Base-by-base conservation (phyloP, 768 basidiomycete genomes). In the Naganishia antarctica region DNA sequence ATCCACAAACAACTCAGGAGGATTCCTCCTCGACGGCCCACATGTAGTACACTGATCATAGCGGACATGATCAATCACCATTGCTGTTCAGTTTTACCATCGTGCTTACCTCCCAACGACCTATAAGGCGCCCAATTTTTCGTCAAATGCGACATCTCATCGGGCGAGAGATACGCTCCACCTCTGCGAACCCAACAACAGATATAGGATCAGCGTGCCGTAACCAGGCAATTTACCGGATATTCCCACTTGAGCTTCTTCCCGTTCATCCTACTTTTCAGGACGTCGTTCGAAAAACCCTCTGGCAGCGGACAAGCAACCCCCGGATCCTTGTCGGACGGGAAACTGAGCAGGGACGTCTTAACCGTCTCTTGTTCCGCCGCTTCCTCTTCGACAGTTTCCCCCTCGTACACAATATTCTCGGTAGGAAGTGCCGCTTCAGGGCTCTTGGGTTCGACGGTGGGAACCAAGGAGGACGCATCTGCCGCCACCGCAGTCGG, bases 1-100 rank as follows among this genome's bases (percentile, higher is more conserved):
- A 57, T 15, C 34, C 34, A n/a, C 21, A 28, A 11, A 37, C 43
- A 46, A 6, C 26, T 45, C 41, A 60, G 11, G n/a, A 15, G 18
- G 50, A 67, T 51, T 77, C 74, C 64, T 85, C 83, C 9, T 85
- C 83, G 61, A 90, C 80, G 1, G 87, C 83, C 90, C 90, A 92
- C 88, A 90, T 91, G 77, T 89, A 90, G 76, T 87, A 90, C 25
- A 89, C 87, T 62, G n/a, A n/a, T n/a, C n/a, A n/a, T n/a, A n/a
- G n/a, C n/a, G n/a, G n/a, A n/a, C n/a, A n/a, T n/a, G n/a, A n/a
- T n/a, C n/a, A n/a, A n/a, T n/a, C n/a, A n/a, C n/a, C n/a, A n/a
- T n/a, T n/a, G n/a, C n/a, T n/a, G 11, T n/a, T 26, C 50, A 8
- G 9, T 53, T 28, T 44, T 25, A 68, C 31, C 12, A 63, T 31